Evolutionary conservation across 495 filamentous ascomycete species (phyloP), one percentile per base, ranked within the genome.

Genomic region (Penicillium riverlandense): DNA sequence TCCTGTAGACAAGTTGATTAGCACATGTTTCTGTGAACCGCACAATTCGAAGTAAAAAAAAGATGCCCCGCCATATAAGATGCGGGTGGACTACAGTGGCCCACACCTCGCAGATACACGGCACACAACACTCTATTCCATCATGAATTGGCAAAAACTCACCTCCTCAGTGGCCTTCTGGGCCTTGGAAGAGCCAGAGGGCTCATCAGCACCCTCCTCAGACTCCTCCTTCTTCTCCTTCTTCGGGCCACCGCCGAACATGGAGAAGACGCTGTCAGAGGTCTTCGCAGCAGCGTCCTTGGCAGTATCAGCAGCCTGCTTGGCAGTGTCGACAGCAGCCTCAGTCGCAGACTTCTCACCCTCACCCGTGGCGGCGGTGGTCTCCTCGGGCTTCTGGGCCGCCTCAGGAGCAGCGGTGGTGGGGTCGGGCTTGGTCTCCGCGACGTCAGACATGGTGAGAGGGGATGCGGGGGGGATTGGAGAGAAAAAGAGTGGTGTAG

Each of bases 201-300:
- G 80, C 63, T 96, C 88, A 49, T 83, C 77, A 48, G 79, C 80
- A 28, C 75, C 79, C 30, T 88, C 86, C 12, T 83, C 87, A 47
- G 80, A 71, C 65, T 87, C 87, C 62, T 88, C 84, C 78, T 90
- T 94, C 69, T 78, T 79, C 58, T 84, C 80, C 61, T 82, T 82
- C 63, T 87, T 90, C 40, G 88, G 86, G 12, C 83, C 84, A 43
- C 90, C 90, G 47, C 92, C 92, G 64, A 98, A 98, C 92, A 98
- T 98, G 62, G 85, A 86, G 74, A 96, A 98, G 41, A 98, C 83
- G 58, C 70, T 83, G 55, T 82, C 82, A 54, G 82, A 77, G 29
- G 82, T 78, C 48, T 78, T 79, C 27, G 70, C 50, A 22, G 74
- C 75, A 29, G 76, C 67, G 29, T 66, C 66, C 41, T 75, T 66